Conservation (phyloP, 1,139 yeast species). For the Saccharomycopsis crataegensis region DNA sequence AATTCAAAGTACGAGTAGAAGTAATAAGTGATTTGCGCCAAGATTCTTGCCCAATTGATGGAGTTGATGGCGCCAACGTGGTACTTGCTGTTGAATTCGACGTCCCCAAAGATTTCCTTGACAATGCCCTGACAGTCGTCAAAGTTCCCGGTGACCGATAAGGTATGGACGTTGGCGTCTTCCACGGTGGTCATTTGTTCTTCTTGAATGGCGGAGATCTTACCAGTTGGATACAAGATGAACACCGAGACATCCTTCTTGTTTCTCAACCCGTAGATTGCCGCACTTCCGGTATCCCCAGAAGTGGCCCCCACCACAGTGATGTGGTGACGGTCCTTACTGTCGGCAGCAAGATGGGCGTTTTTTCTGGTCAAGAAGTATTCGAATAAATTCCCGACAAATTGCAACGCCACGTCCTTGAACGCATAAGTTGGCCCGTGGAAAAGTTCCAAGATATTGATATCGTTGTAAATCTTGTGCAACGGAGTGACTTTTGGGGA, state of each 20-base stretch:
- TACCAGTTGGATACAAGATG: constrained; percentile 92
- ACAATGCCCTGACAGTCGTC: constrained; percentile 98
- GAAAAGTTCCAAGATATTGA: constrained; percentile 83
- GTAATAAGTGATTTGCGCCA: constrained; percentile 96
- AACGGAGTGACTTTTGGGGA: constrained; percentile 81
- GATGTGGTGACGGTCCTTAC: constrained; percentile 61
- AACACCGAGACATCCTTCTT: constrained; percentile 95
- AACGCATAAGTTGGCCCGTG: constrained; percentile 99
- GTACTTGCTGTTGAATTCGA: constrained; percentile 76
- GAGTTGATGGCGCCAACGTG: constrained; percentile 98
- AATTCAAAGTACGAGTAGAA: constrained; percentile 85
- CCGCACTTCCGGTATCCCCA: constrained; percentile 99
- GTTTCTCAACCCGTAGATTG: constrained; percentile 94
- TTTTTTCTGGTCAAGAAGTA: constrained; percentile 79
- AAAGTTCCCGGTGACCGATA: constrained; percentile 91
- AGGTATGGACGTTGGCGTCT: constrained; percentile 87
- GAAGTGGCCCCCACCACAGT: constrained; percentile 99
- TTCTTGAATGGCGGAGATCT: constrained; percentile 96
- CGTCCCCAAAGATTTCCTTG: constrained; percentile 86
- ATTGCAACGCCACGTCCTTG: constrained; percentile 96
- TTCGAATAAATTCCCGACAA: constrained; percentile 94
- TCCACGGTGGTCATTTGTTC: constrained; percentile 98
- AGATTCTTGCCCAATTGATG: constrained; percentile 97
- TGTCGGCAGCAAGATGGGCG: constrained; percentile 44
- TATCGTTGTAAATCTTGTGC: constrained; percentile 46